phyloP scores from a whole-genome alignment of 2,329 filamentous ascomycete genomes.

The Drechslerella dactyloides region DNA sequence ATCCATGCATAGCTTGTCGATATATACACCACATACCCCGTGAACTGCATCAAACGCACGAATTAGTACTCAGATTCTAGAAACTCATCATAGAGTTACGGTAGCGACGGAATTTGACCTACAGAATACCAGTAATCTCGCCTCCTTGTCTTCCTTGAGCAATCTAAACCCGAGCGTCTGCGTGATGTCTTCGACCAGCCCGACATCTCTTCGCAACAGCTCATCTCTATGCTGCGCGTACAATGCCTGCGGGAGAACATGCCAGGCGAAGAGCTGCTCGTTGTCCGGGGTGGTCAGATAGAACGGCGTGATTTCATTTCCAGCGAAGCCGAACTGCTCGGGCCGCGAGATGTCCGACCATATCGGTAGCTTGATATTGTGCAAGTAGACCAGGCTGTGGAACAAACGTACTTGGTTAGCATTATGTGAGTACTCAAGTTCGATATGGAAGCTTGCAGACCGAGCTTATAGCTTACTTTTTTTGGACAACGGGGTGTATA shows the following conservation, averaged over 20 bases:
- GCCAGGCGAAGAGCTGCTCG: slow-evolving; percentile 85
- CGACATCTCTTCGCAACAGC: slow-evolving; percentile 64
- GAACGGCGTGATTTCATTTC: slow-evolving; percentile 88
- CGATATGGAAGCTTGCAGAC: neutral
- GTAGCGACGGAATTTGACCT: slow-evolving; percentile 57
- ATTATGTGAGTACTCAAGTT: slow-evolving; percentile 12
- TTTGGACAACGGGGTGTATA: slow-evolving; percentile 74
- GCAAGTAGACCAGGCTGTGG: slow-evolving; percentile 77
- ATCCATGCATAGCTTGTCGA: slow-evolving; percentile 10
- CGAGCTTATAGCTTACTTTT: slow-evolving; percentile 68
- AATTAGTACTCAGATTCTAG: slow-evolving; percentile 51
- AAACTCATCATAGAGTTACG: no score
- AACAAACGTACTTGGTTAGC: slow-evolving; percentile 7
- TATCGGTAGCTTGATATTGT: slow-evolving; percentile 75
- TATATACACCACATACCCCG: slow-evolving; percentile 62
- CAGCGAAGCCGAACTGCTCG: slow-evolving; percentile 87
- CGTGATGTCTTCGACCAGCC: slow-evolving; percentile 64
- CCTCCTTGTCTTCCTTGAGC: slow-evolving; percentile 68
- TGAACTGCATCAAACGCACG: slow-evolving; percentile 62
- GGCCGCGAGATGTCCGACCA: slow-evolving; percentile 77
- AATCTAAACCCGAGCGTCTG: slow-evolving; percentile 67
- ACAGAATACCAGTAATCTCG: slow-evolving; percentile 71
- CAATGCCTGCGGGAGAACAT: slow-evolving; percentile 78
- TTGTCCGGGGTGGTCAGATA: slow-evolving; percentile 75
- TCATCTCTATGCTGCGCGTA: slow-evolving; percentile 74